Evolutionary conservation across 2,329 filamentous ascomycete genomes (phyloP).

Genomic region (Calonectria leucothoes): DNA sequence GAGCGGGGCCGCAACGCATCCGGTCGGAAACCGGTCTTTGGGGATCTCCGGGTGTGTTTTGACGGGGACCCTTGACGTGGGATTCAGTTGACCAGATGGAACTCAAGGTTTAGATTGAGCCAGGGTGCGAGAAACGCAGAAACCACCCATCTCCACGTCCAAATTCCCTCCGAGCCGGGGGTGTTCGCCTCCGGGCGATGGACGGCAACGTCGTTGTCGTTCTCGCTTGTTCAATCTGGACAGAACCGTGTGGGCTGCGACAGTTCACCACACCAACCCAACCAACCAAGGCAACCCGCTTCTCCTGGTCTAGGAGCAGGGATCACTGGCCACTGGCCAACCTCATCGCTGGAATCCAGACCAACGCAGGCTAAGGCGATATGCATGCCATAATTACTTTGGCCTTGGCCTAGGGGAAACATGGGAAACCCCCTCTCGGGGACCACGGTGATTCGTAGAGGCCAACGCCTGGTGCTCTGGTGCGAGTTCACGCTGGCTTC

Average conservation of each 20-base stretch:
- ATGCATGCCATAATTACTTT: slow-evolving; percentile 27
- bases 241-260: slow-evolving; percentile 6
- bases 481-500: slow-evolving; percentile 22
- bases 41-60: not conserved
- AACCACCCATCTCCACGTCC: slow-evolving; percentile 10
- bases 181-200: slow-evolving; percentile 9
- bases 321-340: slow-evolving; percentile 13
- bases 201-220: not conserved
- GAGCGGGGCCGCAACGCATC: slow-evolving; percentile 24
- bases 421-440: slow-evolving; percentile 21
- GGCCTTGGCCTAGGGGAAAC: slow-evolving; percentile 19
- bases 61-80: slow-evolving; percentile 5
- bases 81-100: not conserved
- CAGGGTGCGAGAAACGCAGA: slow-evolving; percentile 4
- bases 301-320: slow-evolving; percentile 4
- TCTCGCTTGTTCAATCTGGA: slow-evolving; percentile 9
- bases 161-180: slow-evolving; percentile 26
- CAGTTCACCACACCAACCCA: slow-evolving; percentile 17
- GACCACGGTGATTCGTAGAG: slow-evolving; percentile 18
- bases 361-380: slow-evolving; percentile 24
- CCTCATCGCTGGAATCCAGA: slow-evolving; percentile 13
- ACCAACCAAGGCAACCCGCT: slow-evolving; percentile 11
- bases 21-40: not conserved
- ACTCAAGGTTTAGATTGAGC: not conserved
- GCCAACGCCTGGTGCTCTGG: not conserved